These are phyloP conservation scores for Sphaerosporella brunnea DNA, from an alignment of 495 filamentous ascomycete species.

Conservation along the genomic window DNA sequence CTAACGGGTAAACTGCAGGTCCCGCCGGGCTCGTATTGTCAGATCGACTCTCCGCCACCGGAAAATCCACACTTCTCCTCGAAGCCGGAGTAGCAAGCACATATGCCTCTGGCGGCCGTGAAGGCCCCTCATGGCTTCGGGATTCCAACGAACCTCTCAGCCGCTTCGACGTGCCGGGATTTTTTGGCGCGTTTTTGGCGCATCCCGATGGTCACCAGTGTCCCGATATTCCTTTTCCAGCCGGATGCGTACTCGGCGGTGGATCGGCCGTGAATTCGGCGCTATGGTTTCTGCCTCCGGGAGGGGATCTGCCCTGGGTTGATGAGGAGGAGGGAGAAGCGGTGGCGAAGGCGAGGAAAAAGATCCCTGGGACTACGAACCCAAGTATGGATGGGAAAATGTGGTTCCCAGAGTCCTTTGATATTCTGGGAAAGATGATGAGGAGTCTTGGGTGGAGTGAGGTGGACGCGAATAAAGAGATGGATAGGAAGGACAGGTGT, in stretches of 20 bases:
- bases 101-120: slow-evolving; percentile 38
- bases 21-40: slow-evolving; percentile 42
- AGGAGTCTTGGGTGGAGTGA: slow-evolving; percentile 39
- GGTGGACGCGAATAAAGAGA: slow-evolving; percentile 39
- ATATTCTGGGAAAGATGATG: slow-evolving; percentile 36
- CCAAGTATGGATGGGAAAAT: slow-evolving; percentile 48
- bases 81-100: slow-evolving; percentile 44
- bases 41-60: slow-evolving; percentile 41
- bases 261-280: slow-evolving; percentile 53
- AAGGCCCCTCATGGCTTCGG: slow-evolving; percentile 5
- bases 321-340: slow-evolving; percentile 41
- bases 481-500: slow-evolving; percentile 45
- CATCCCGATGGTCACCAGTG: slow-evolving; percentile 27
- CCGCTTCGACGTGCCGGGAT: slow-evolving; percentile 55
- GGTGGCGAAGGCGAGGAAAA: slow-evolving; percentile 39
- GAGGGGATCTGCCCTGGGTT: slow-evolving; percentile 49
- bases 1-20: too few species aligned
- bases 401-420: slow-evolving; percentile 47
- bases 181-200: slow-evolving; percentile 26
- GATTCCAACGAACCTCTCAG: slow-evolving; percentile 32
- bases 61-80: slow-evolving; percentile 43
- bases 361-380: slow-evolving; percentile 49
- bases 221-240: slow-evolving; percentile 53
- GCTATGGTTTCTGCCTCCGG: slow-evolving; percentile 34
- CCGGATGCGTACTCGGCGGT: slow-evolving; percentile 56